A percentile compares a stretch with the other conserved stretches of the same genome.
Conservation (phyloP, 495 filamentous ascomycete genomes). For the Cladorrhinum samala region DNA sequence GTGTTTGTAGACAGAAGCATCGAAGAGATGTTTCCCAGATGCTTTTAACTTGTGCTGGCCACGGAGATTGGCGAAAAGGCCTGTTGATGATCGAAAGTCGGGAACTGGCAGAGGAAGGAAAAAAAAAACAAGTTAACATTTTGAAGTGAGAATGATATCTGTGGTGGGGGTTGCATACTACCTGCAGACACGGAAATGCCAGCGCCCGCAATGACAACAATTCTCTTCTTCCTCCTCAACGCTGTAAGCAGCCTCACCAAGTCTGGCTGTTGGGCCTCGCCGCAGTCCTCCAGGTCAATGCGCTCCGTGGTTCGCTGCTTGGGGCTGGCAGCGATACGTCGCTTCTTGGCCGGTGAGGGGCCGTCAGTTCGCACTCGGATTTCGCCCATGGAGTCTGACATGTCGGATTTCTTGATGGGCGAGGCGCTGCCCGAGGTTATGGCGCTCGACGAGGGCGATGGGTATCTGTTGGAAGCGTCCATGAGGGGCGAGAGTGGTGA, state of each 20-base stretch:
- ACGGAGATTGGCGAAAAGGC: slow-evolving; percentile 77
- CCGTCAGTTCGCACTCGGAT: slow-evolving; percentile 54
- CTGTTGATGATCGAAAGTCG: slow-evolving; percentile 87
- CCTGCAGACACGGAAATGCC: slow-evolving; percentile 95
- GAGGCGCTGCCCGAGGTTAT: slow-evolving; percentile 37
- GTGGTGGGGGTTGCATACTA: slow-evolving; percentile 54
- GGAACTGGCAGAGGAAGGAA: no score
- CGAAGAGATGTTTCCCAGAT: slow-evolving; percentile 92
- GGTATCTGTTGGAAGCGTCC: slow-evolving; percentile 32
- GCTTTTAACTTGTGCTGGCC: slow-evolving; percentile 85
- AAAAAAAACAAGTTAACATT: no score
- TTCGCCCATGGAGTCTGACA: slow-evolving; percentile 30
- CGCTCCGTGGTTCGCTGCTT: slow-evolving; percentile 71
- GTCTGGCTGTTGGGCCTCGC: slow-evolving; percentile 41
- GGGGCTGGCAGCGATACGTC: slow-evolving; percentile 55
- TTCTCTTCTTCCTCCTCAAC: slow-evolving; percentile 86
- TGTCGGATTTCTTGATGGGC: slow-evolving; percentile 30
- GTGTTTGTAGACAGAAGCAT: slow-evolving; percentile 93
- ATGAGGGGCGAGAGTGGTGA: slow-evolving; percentile 46
- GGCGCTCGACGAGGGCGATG: slow-evolving; percentile 35
- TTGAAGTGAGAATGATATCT: no score
- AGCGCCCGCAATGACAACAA: slow-evolving; percentile 92
- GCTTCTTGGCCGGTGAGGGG: slow-evolving; percentile 65
- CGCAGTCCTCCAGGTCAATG: slow-evolving; percentile 58
- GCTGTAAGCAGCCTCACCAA: slow-evolving; percentile 65